Evolutionary conservation across 768 basidiomycete species (phyloP).

Genomic region (Naganishia onofrii): DNA sequence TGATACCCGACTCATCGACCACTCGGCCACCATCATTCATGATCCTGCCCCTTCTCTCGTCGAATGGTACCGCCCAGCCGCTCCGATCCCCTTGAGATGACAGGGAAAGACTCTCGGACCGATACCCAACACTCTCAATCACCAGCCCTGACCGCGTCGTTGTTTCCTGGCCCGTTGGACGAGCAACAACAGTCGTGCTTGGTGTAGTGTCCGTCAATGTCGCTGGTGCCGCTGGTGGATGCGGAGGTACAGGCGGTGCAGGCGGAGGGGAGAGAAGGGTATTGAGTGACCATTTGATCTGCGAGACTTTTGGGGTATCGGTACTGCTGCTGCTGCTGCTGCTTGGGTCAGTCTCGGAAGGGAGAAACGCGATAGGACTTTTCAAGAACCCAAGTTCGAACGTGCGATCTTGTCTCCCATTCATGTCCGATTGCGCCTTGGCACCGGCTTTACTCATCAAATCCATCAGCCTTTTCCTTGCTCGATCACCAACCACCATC

Average conservation of each 20-base stretch:
- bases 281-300: conserved; percentile 47
- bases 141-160: conserved; percentile 69
- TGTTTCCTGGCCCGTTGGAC: conserved; percentile 62
- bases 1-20: conserved; percentile 44
- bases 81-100: conserved; percentile 18
- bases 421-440: conserved; percentile 20
- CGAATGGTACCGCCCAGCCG: conserved; percentile 50
- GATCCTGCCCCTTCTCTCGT: conserved; percentile 55
- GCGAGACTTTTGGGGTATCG: conserved; percentile 23
- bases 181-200: conserved; percentile 51
- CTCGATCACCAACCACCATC: conserved; percentile 47
- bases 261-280: conserved; percentile 38
- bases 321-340: too few relatives aligned
- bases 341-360: background rate
- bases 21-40: conserved; percentile 53
- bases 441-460: conserved; percentile 49
- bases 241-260: conserved; percentile 29
- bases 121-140: conserved; percentile 83
- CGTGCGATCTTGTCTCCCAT: conserved; percentile 4
- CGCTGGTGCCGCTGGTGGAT: conserved; percentile 53
- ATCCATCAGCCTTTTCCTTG: conserved; percentile 52
- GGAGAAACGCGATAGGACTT: conserved; percentile 39
- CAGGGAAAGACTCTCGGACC: conserved; percentile 59
- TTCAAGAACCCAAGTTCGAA: conserved; percentile 50
- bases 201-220: conserved; percentile 62